phyloP scores from a whole-genome alignment of 306 rosid species.

The Citrullus amarus region DNA sequence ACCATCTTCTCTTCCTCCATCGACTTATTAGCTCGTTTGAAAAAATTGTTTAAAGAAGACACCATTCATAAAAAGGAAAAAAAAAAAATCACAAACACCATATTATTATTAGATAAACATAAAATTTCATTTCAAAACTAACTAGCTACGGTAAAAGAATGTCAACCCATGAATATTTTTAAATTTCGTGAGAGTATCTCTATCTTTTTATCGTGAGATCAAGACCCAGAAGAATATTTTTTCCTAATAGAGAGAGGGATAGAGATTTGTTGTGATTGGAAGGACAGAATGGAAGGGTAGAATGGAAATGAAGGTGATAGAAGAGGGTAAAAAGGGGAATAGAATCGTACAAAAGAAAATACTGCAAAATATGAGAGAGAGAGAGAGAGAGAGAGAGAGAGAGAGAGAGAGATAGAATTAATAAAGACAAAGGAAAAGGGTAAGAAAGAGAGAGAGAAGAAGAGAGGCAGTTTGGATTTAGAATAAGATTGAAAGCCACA shows the following conservation, averaged over 20 bases:
- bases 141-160: too few species aligned
- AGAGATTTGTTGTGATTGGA: not conserved
- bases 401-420: conserved; percentile 17
- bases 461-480: conserved; percentile 86
- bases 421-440: conserved; percentile 31
- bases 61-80: too few species aligned
- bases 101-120: too few species aligned
- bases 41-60: too few species aligned
- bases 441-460: conserved; percentile 17
- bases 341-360: conserved; percentile 10
- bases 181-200: too few species aligned
- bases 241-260: not conserved
- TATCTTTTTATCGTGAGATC: too few species aligned
- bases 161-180: too few species aligned
- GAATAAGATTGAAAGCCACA: conserved; percentile 83
- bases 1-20: too few species aligned
- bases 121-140: too few species aligned
- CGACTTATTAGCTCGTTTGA: too few species aligned
- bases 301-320: not conserved
- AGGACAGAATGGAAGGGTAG: not conserved
- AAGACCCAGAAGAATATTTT: too few species aligned
- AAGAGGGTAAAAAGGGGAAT: conserved; percentile 11
- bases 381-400: not conserved
- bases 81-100: too few species aligned
- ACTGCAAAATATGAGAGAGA: not conserved